Percentiles rank a stretch among this genome's conserved stretches.
Conservation (phyloP, 2,329 filamentous ascomycete species). For the Phyllosticta capitalensis region DNA sequence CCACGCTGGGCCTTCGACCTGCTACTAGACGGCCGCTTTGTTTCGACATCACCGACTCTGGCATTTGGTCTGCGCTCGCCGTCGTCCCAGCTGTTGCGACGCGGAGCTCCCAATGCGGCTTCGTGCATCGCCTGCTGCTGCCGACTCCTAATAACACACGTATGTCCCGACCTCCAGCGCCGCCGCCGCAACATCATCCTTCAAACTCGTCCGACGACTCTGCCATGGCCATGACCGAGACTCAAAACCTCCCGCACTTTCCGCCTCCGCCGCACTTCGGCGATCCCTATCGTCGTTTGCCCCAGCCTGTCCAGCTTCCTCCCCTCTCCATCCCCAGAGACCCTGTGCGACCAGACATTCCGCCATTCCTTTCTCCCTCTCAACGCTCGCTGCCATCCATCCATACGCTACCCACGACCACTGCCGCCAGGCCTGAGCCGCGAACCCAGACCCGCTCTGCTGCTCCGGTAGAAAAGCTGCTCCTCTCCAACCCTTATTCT, state of each 20-base stretch:
- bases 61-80: not conserved
- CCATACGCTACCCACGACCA: slow-evolving; percentile 19
- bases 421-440: slow-evolving; percentile 18
- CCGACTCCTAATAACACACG: slow-evolving; percentile 34
- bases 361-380: slow-evolving; percentile 28
- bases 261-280: slow-evolving; percentile 31
- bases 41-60: slow-evolving; percentile 10
- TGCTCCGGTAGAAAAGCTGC: slow-evolving; percentile 27
- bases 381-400: slow-evolving; percentile 27
- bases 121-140: slow-evolving; percentile 30
- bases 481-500: slow-evolving; percentile 29
- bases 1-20: slow-evolving; percentile 19
- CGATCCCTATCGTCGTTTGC: slow-evolving; percentile 30
- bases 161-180: slow-evolving; percentile 32
- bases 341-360: slow-evolving; percentile 27
- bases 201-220: slow-evolving; percentile 25
- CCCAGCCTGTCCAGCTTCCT: slow-evolving; percentile 32
- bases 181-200: slow-evolving; percentile 35
- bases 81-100: slow-evolving; percentile 4
- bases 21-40: slow-evolving; percentile 1
- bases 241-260: slow-evolving; percentile 33
- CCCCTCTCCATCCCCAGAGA: slow-evolving; percentile 30
- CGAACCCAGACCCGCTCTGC: slow-evolving; percentile 20
- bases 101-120: slow-evolving; percentile 29
- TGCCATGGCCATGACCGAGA: slow-evolving; percentile 35